These are phyloP conservation scores for Hypoxylon sp. DNA, from an alignment of 2,329 filamentous ascomycete species.

Conservation along the genomic window DNA sequence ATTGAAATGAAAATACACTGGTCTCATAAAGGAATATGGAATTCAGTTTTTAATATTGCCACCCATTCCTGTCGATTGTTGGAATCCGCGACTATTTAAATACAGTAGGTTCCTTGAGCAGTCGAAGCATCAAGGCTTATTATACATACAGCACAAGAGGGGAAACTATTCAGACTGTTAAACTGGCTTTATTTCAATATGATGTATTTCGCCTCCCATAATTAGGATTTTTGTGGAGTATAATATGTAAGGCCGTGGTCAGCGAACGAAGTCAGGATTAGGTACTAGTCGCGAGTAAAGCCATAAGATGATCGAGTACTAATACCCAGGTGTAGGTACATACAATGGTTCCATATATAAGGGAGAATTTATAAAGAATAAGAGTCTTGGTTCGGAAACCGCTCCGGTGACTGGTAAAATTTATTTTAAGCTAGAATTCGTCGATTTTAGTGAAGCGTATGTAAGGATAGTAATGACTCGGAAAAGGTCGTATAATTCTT, in stretches of 20 bases:
- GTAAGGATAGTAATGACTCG: constrained; percentile 25
- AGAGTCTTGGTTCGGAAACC: constrained; percentile 10
- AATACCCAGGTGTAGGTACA: background rate
- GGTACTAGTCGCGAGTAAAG: background rate
- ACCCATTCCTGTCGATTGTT: background rate
- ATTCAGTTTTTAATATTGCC: background rate
- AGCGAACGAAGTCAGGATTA: constrained; percentile 3
- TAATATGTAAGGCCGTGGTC: constrained; percentile 11
- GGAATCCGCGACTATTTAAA: constrained; percentile 1
- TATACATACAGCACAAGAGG: background rate
- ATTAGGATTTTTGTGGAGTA: constrained; percentile 15
- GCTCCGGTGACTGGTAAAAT: background rate
- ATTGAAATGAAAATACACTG: too few relatives aligned
- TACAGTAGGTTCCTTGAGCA: too few relatives aligned
- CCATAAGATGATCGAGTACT: background rate
- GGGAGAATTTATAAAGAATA: background rate
- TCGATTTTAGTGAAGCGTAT: background rate
- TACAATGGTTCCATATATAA: too few relatives aligned
- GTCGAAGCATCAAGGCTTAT: background rate
- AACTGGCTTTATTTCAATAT: constrained; percentile 12
- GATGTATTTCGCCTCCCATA: constrained; percentile 32
- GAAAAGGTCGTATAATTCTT: constrained; percentile 4
- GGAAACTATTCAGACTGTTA: constrained; percentile 13
- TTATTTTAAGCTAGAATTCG: background rate
- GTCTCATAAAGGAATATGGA: background rate